Conservation (phyloP, 768 basidiomycete species). For the Termitomyces sp. region DNA sequence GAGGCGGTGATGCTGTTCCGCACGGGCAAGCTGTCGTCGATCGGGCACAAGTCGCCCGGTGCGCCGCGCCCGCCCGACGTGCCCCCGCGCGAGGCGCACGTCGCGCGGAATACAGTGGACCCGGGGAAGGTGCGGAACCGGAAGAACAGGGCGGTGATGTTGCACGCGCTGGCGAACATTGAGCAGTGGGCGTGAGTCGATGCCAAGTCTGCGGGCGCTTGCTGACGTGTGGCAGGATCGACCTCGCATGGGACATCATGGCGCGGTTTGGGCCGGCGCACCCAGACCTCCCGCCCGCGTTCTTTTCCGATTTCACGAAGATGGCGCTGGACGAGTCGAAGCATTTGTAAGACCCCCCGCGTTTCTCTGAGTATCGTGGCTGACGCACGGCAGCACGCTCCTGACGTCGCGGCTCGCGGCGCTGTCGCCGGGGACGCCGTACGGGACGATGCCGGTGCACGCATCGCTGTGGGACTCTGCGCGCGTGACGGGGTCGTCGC, state of each 20-base stretch:
- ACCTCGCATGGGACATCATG: conserved; percentile 84
- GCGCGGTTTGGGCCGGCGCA: conserved; percentile 64
- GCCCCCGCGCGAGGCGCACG: conserved; percentile 55
- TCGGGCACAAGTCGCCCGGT: conserved; percentile 49
- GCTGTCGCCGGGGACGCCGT: conserved; percentile 60
- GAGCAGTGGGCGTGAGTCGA: conserved; percentile 81
- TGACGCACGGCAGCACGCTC: conserved; percentile 34
- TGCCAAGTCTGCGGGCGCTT: too few species aligned
- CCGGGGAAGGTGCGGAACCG: conserved; percentile 54
- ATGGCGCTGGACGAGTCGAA: conserved; percentile 87
- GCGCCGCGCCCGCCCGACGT: conserved; percentile 54
- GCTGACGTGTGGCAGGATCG: conserved; percentile 41
- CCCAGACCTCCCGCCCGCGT: conserved; percentile 60
- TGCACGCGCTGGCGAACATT: conserved; percentile 81
- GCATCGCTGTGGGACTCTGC: conserved; percentile 81
- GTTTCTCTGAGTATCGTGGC: background rate
- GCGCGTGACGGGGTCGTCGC: conserved; percentile 55
- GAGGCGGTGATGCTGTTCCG: conserved; percentile 66
- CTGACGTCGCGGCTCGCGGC: conserved; percentile 56
- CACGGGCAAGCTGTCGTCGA: conserved; percentile 60
- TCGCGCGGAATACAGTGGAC: conserved; percentile 47
- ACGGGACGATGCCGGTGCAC: conserved; percentile 71
- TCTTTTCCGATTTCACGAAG: conserved; percentile 79
- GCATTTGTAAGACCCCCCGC: conserved; percentile 45
- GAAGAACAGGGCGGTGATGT: conserved; percentile 66